Conservation (phyloP, 2,329 filamentous ascomycete genomes). For the Penicillium vulpinum region DNA sequence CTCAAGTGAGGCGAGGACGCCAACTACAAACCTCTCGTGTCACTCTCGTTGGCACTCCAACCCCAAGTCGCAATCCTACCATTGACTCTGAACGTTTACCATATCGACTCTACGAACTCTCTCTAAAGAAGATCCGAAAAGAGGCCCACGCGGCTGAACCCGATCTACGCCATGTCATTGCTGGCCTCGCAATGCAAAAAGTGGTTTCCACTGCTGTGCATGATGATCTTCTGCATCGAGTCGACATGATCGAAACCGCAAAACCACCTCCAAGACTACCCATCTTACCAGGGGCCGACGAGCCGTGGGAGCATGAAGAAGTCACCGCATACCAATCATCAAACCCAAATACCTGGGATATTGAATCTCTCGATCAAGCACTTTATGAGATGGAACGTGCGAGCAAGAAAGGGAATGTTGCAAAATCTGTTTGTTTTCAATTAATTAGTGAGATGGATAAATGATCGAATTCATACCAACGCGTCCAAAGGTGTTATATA, state of each 20-base stretch:
- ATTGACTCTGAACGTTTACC: conserved; percentile 23
- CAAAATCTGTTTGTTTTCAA: conserved; percentile 20
- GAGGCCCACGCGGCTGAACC: conserved; percentile 22
- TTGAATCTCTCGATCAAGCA: conserved; percentile 17
- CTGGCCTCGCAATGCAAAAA: conserved; percentile 22
- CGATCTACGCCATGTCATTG: conserved; percentile 22
- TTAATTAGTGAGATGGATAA: conserved; percentile 22
- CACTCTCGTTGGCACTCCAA: background rate
- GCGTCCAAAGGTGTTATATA: background rate
- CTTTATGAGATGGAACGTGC: conserved; percentile 17
- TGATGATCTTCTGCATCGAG: conserved; percentile 17
- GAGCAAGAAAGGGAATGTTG: conserved; percentile 15
- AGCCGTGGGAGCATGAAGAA: conserved; percentile 12
- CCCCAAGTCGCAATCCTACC: conserved; percentile 2
- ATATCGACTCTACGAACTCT: conserved; percentile 25
- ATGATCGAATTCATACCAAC: background rate
- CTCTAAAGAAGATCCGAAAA: conserved; percentile 24
- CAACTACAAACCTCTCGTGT: conserved; percentile 3
- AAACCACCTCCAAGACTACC: conserved; percentile 7
- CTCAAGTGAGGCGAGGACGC: conserved; percentile 4
- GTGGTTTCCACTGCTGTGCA: conserved; percentile 6
- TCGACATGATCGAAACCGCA: conserved; percentile 14
- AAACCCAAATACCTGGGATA: conserved; percentile 11
- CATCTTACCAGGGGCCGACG: conserved; percentile 15
- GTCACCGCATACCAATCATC: background rate